Conservation (phyloP, 495 filamentous ascomycete genomes). For the Daldinia loculata region DNA sequence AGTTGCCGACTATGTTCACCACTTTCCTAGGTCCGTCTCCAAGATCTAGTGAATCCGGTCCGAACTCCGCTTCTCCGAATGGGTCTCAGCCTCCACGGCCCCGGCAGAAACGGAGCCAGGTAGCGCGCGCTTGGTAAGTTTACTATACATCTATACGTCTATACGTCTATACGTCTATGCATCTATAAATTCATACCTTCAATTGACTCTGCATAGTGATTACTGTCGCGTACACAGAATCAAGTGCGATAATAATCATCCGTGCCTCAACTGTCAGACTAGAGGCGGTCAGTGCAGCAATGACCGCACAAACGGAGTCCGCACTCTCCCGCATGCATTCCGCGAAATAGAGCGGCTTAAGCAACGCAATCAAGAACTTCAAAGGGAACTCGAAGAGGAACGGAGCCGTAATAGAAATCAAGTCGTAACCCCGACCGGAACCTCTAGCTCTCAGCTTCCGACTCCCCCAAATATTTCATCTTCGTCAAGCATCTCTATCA, state of each 20-base stretch:
- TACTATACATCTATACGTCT: background rate
- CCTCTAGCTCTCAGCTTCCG: conserved; percentile 7
- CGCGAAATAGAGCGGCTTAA: conserved; percentile 55
- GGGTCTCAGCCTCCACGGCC: conserved; percentile 16
- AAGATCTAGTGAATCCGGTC: conserved; percentile 6
- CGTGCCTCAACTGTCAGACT: conserved; percentile 56
- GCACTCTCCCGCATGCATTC: conserved; percentile 50
- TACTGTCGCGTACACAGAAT: conserved; percentile 58
- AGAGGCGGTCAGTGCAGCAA: conserved; percentile 55
- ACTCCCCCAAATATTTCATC: conserved; percentile 6
- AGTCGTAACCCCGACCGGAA: conserved; percentile 1
- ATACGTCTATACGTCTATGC: background rate
- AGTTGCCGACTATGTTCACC: conserved; percentile 18
- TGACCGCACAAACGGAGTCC: conserved; percentile 41
- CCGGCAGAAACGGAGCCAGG: conserved; percentile 32
- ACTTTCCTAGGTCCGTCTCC: conserved; percentile 12
- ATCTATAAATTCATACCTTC: background rate
- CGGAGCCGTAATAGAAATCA: conserved; percentile 23
- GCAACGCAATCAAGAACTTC: conserved; percentile 50
- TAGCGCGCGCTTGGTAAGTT: conserved; percentile 28
- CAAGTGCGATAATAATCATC: conserved; percentile 57
- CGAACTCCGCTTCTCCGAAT: conserved; percentile 18
- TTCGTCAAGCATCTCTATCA: background rate
- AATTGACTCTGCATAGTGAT: conserved; percentile 45
- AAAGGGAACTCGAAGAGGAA: conserved; percentile 46